A percentile compares a stretch with the other conserved stretches of the same genome.
These are phyloP conservation scores for Skeletonema costatum DNA, from an alignment of 108 stramenopile species.

Conservation along the genomic window DNA sequence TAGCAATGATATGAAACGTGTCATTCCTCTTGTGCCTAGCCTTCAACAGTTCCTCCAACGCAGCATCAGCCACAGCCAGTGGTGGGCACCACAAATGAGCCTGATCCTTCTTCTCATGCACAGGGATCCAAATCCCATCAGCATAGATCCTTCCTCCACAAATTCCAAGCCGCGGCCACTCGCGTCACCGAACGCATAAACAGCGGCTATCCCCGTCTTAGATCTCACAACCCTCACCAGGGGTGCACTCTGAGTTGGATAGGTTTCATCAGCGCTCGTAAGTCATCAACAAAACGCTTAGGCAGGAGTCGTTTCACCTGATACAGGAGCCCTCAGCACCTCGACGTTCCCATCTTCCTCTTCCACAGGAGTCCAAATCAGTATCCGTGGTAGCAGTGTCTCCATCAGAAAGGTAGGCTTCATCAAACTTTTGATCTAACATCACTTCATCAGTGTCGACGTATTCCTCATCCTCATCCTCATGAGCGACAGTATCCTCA, in stretches of 20 bases:
- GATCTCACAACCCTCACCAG: constrained; percentile 1
- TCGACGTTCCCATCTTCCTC: neutral
- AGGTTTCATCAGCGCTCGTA: neutral
- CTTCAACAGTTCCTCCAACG: constrained; percentile 32
- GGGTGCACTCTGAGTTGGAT: neutral
- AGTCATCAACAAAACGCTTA: neutral
- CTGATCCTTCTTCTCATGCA: neutral
- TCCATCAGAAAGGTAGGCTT: neutral
- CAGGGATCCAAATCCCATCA: constrained; percentile 30
- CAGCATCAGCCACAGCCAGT: constrained; percentile 21
- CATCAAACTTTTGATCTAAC: no score
- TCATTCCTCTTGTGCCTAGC: constrained; percentile 38
- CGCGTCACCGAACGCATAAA: neutral
- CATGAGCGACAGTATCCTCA: neutral
- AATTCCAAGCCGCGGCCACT: constrained; percentile 36
- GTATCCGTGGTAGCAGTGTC: no score
- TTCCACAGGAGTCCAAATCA: no score
- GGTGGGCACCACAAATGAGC: constrained; percentile 31
- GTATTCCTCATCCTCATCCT: neutral
- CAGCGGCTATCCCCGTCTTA: neutral
- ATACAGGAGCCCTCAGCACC: neutral
- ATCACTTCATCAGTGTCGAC: no score
- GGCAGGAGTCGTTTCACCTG: constrained; percentile 4
- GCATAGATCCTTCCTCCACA: constrained; percentile 4
- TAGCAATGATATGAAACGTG: constrained; percentile 22